Conservation (phyloP, 805 yeast species). For the Candida nanaspora region DNA sequence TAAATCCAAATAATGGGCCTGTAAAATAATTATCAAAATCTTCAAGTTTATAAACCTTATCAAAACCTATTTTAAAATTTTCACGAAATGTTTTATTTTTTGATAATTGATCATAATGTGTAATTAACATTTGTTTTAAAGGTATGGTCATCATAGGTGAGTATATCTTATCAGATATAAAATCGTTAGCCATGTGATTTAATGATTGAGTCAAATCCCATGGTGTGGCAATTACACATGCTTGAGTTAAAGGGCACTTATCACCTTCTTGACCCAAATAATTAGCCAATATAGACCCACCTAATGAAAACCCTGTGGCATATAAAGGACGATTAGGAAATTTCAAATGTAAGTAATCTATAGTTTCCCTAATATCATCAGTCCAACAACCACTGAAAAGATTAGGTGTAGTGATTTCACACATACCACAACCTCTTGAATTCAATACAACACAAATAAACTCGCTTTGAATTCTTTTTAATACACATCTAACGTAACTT, state of each 20-base stretch:
- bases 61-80: slow-evolving; percentile 13
- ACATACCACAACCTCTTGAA: slow-evolving; percentile 70
- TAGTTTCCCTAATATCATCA: slow-evolving; percentile 54
- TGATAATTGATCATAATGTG: slow-evolving; percentile 33
- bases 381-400: slow-evolving; percentile 69
- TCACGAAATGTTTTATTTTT: slow-evolving; percentile 19
- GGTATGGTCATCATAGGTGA: slow-evolving; percentile 44
- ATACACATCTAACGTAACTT: slow-evolving; percentile 58
- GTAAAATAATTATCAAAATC: slow-evolving; percentile 66
- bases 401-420: slow-evolving; percentile 60
- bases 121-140: slow-evolving; percentile 33
- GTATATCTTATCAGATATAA: slow-evolving; percentile 39
- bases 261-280: slow-evolving; percentile 62
- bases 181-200: slow-evolving; percentile 31
- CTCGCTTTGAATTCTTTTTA: slow-evolving; percentile 29
- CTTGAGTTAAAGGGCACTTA: slow-evolving; percentile 41
- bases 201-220: slow-evolving; percentile 63
- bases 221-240: slow-evolving; percentile 57
- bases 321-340: slow-evolving; percentile 61
- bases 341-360: slow-evolving; percentile 38
- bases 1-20: slow-evolving; percentile 58
- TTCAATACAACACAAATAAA: slow-evolving; percentile 69
- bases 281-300: slow-evolving; percentile 65
- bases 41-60: slow-evolving; percentile 26
- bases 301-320: slow-evolving; percentile 75